These are phyloP conservation scores for Lactuca saligna DNA, from an alignment of 129 eudicot species.

Conservation along the genomic window DNA sequence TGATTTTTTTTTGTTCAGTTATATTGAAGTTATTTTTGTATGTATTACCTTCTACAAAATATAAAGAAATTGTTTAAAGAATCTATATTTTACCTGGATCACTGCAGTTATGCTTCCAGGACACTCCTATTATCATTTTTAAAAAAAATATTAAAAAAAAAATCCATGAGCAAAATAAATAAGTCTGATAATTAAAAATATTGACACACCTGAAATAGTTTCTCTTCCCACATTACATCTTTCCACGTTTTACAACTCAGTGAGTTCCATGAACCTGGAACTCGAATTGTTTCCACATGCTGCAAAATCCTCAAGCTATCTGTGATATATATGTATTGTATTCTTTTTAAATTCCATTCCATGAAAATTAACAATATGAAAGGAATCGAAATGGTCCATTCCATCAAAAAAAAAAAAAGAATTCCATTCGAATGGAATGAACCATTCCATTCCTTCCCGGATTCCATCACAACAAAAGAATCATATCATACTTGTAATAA, in stretches of 20 bases:
- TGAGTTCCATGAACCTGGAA: slow-evolving; percentile 60
- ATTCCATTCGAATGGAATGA: no score
- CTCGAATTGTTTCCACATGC: slow-evolving; percentile 79
- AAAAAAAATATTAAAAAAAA: slow-evolving; percentile 6
- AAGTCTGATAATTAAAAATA: neutral
- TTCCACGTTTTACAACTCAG: slow-evolving; percentile 57
- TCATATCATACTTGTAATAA: slow-evolving; percentile 65
- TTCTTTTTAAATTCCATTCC: no score
- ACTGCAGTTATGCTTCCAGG: slow-evolving; percentile 71
- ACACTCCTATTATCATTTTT: slow-evolving; percentile 37
- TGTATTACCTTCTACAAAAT: no score
- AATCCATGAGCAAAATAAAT: slow-evolving; percentile 12
- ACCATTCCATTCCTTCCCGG: no score
- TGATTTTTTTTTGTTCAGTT: no score
- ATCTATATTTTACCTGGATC: slow-evolving; percentile 55
- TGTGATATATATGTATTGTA: no score
- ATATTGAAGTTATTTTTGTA: no score
- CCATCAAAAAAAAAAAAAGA: no score
- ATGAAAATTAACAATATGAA: no score
- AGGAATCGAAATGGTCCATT: no score
- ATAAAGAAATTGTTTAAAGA: neutral
- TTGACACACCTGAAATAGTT: slow-evolving; percentile 57
- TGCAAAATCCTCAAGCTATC: slow-evolving; percentile 89
- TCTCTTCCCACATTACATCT: slow-evolving; percentile 74
- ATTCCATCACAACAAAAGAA: neutral